These are phyloP conservation scores for Curvularia lunata DNA, from an alignment of 2,329 filamentous ascomycete genomes.

Conservation along the genomic window DNA sequence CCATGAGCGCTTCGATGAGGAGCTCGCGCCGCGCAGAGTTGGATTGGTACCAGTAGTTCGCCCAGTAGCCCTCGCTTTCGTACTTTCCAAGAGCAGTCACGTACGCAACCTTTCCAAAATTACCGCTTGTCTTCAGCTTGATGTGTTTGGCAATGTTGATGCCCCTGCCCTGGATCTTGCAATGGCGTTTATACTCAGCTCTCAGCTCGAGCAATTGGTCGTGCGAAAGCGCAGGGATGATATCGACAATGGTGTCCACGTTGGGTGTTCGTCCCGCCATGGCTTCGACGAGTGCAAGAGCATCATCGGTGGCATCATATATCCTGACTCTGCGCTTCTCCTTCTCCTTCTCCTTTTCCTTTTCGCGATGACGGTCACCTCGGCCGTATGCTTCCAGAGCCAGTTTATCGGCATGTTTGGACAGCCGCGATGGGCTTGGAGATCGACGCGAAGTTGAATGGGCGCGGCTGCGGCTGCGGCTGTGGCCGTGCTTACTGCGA, in stretches of 20 bases:
- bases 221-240: constrained; percentile 82
- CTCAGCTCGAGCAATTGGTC: constrained; percentile 87
- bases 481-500: constrained; percentile 28
- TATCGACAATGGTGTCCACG: constrained; percentile 77
- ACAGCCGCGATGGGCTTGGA: constrained; percentile 34
- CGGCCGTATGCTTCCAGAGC: constrained; percentile 37
- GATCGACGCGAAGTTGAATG: constrained; percentile 44
- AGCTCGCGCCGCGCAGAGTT: constrained; percentile 84
- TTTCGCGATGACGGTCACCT: constrained; percentile 5
- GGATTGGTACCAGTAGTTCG: constrained; percentile 95
- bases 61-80: constrained; percentile 97
- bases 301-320: constrained; percentile 83
- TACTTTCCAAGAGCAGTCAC: constrained; percentile 86
- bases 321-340: constrained; percentile 70
- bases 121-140: constrained; percentile 76
- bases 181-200: constrained; percentile 87
- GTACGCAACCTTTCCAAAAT: constrained; percentile 90
- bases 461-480: constrained; percentile 33
- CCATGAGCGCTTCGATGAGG: constrained; percentile 92
- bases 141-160: constrained; percentile 89
- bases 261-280: constrained; percentile 67
- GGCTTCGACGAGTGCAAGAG: constrained; percentile 75
- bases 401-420: constrained; percentile 41
- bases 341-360: constrained; percentile 30
- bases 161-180: constrained; percentile 80